Conservation (phyloP, 179 eudicot species). For the Spinacia oleracea region DNA sequence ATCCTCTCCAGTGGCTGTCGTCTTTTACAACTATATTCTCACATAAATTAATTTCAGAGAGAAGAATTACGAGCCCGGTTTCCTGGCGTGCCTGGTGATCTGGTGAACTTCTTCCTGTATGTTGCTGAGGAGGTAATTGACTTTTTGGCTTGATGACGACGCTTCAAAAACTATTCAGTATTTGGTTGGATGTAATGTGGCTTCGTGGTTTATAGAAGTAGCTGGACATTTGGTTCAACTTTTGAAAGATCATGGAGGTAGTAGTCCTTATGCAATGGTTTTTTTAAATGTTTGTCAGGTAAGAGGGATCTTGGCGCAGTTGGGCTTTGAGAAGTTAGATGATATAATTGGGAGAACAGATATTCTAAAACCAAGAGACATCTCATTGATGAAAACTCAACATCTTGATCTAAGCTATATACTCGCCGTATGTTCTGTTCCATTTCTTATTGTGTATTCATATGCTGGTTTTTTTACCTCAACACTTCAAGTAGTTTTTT, state of each 20-base stretch:
- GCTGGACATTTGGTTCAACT: not conserved
- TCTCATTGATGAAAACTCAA: conserved; percentile 89
- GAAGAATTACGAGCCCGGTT: conserved; percentile 98
- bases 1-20: conserved; percentile 6
- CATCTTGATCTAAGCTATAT: conserved; percentile 90
- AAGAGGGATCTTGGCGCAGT: conserved; percentile 92
- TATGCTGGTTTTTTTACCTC: not conserved
- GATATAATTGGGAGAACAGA: conserved; percentile 91
- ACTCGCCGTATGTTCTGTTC: conserved; percentile 64
- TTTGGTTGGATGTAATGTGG: not conserved
- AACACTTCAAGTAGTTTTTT: not conserved
- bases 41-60: conserved; percentile 49
- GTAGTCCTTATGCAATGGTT: conserved; percentile 8
- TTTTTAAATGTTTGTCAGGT: conserved; percentile 50
- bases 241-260: not conserved
- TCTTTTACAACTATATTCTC: conserved; percentile 11
- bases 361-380: conserved; percentile 74
- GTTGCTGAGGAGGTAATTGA: conserved; percentile 92
- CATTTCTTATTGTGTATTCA: not conserved
- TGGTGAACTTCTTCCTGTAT: conserved; percentile 92
- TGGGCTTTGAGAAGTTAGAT: conserved; percentile 92
- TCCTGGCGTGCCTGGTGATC: conserved; percentile 99
- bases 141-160: not conserved
- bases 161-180: not conserved
- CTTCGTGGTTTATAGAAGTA: not conserved